These are phyloP conservation scores for Ceratobasidium sp. DNA, from an alignment of 1,284 basidiomycete genomes.

Conservation along the genomic window DNA sequence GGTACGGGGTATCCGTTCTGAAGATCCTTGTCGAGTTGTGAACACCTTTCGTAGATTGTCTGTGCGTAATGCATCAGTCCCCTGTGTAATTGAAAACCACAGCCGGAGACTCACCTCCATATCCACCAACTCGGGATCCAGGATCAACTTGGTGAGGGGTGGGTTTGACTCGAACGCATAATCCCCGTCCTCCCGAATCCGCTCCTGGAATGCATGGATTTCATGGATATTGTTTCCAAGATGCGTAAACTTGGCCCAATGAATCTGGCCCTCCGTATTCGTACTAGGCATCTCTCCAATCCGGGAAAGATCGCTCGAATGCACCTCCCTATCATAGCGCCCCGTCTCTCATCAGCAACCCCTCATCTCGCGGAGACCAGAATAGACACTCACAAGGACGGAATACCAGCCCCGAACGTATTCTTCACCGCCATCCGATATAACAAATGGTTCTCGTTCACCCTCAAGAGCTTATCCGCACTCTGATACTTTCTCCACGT, in stretches of 20 bases:
- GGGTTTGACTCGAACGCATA: slow-evolving; percentile 28
- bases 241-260: slow-evolving; percentile 90
- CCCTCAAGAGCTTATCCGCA: slow-evolving; percentile 77
- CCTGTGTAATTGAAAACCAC: too few species aligned
- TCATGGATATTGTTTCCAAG: slow-evolving; percentile 78
- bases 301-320: slow-evolving; percentile 81
- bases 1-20: slow-evolving; percentile 38
- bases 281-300: slow-evolving; percentile 61
- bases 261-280: slow-evolving; percentile 78
- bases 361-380: neutral
- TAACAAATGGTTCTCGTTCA: slow-evolving; percentile 75
- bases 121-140: slow-evolving; percentile 34
- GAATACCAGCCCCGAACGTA: slow-evolving; percentile 84
- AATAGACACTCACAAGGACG: slow-evolving; percentile 72
- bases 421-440: slow-evolving; percentile 84
- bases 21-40: slow-evolving; percentile 29
- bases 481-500: slow-evolving; percentile 79
- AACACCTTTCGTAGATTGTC: slow-evolving; percentile 41
- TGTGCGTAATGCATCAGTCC: neutral
- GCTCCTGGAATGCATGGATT: slow-evolving; percentile 77
- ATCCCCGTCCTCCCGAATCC: slow-evolving; percentile 52
- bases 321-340: slow-evolving; percentile 73
- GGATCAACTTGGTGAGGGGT: slow-evolving; percentile 7
- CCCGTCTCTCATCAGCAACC: too few species aligned
- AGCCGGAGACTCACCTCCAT: slow-evolving; percentile 41